Evolutionary conservation across 1,284 basidiomycete species (phyloP).

Genomic region (Mycena sp.): DNA sequence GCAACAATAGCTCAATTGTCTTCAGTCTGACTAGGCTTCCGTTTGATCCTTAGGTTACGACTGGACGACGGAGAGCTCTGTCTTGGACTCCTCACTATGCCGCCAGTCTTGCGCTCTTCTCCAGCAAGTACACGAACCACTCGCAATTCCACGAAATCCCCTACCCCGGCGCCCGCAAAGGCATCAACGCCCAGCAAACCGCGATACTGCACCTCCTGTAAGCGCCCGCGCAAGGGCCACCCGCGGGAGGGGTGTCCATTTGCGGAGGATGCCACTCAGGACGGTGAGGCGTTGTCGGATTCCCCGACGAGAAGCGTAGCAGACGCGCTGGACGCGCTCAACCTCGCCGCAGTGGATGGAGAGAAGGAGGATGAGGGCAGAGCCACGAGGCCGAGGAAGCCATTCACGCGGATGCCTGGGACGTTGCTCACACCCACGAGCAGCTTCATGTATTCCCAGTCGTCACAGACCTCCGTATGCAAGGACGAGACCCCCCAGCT

Average conservation of each 20-base stretch:
- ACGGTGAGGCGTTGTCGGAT: constrained; percentile 27
- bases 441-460: constrained; percentile 25
- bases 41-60: no score
- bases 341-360: constrained; percentile 42
- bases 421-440: constrained; percentile 57
- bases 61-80: no score
- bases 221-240: constrained; percentile 61
- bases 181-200: constrained; percentile 29
- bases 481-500: constrained; percentile 18
- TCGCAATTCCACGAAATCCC: constrained; percentile 19
- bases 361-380: constrained; percentile 34
- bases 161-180: constrained; percentile 6
- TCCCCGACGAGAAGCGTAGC: constrained; percentile 37
- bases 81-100: no score
- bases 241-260: constrained; percentile 66
- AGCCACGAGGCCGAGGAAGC: constrained; percentile 22
- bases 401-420: constrained; percentile 59
- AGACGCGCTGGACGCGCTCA: constrained; percentile 48
- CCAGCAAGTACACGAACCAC: constrained; percentile 18
- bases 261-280: constrained; percentile 29
- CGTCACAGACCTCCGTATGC: constrained; percentile 20
- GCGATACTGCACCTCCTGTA: constrained; percentile 62
- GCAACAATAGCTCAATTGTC: no score
- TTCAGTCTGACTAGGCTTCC: no score
- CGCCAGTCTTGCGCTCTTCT: constrained; percentile 21